Base-by-base conservation (phyloP, 2,329 filamentous ascomycete species). In the Botryotinia globosa region DNA sequence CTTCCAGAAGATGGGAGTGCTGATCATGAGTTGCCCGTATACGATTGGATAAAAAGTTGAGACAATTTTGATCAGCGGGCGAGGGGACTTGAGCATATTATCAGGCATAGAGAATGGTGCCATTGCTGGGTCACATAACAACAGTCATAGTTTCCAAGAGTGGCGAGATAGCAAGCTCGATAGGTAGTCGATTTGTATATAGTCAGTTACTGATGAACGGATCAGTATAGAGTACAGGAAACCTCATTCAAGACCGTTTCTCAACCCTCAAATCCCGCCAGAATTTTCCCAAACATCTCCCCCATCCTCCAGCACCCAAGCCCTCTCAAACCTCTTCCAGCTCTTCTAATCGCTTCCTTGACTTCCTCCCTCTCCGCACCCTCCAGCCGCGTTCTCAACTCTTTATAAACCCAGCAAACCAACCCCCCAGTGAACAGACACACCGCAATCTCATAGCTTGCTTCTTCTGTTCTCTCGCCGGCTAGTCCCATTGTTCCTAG, bases 21-120 rank as follows among this genome's bases (percentile, higher is more conserved):
- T 56, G 74, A 83, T 56, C 81, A 81, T 72, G 61, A 69, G 22
- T 74, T 85, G 3, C 82, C 82, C 0, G 80, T 82, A 10, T 85
- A 85, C 75, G 74, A 82, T 29, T 72, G 70, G 70, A 18, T 66
- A 39, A 63, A 51, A 10, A n/a, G 18, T 18, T 66, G 12, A 66
- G 14, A 7, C 8, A 39, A n/a, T 18, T 18, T 9, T 29, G n/a
- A 18, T 56, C 14, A 6, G 14, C 14, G n/a, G n/a, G n/a, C 51
- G 12, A 56, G n/a, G 3, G 16, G 16, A 29, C n/a, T 37, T 37
- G 37, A 37, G 37, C 37, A 37, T 37, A 37, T 37, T 37, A 32
- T 18, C 14, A 32, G n/a, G 12, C n/a, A 18, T 0, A 29, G 51
- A 56, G n/a, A 32, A 56, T 3, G 29, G n/a, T n/a, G 3, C 51